Base-by-base conservation (phyloP, 805 yeast genomes). In the Sugiyamaella lignohabitans region DNA sequence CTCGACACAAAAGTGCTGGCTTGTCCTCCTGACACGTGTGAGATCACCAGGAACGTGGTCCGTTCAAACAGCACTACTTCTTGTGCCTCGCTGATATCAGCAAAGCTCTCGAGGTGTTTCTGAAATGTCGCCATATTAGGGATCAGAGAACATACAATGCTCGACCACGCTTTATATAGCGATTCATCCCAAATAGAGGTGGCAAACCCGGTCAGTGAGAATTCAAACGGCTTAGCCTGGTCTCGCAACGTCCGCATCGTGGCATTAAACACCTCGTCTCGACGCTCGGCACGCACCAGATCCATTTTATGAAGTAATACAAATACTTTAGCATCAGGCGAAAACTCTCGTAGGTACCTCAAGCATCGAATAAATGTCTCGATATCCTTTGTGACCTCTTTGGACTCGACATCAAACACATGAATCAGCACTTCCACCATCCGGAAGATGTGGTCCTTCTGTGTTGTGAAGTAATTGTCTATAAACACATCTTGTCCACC, bases 121-220 rank as follows among this genome's bases (percentile, higher is more conserved):
- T 91, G 91, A 59, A 87, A 84, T 14, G 80, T 67, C 34, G 78
- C 74, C 77, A 91, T 89, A 59, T 93, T 91, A 11, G 98, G 97
- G 48, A 93, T 91, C 55, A 93, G 72, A 1, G 96, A 84, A 60
- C 98, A 89, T 30, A 93, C 97, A 50, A 93, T 91, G 42, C 82
- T 85, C 2, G 96, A 86, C 98, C 98, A 93, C 1, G 98, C 98
- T 63, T 85, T 89, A 64, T 91, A 93, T 49, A 91, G 70, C 59
- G 91, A 80, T 64, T 91, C 98, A 67, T 91, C 97, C 98, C 98
- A 91, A 48, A 91, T 91, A 1, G 96, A 86, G 0, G 98, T 93
- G 4, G 96, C 91, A 61, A 88, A 91, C 2, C 97, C 97, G 14
- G 78, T 76, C 39, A 87, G 69, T 40, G 77, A 70, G 66, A 87